Base-by-base conservation (phyloP, 306 rosid genomes). In the Dalbergia cultrata region DNA sequence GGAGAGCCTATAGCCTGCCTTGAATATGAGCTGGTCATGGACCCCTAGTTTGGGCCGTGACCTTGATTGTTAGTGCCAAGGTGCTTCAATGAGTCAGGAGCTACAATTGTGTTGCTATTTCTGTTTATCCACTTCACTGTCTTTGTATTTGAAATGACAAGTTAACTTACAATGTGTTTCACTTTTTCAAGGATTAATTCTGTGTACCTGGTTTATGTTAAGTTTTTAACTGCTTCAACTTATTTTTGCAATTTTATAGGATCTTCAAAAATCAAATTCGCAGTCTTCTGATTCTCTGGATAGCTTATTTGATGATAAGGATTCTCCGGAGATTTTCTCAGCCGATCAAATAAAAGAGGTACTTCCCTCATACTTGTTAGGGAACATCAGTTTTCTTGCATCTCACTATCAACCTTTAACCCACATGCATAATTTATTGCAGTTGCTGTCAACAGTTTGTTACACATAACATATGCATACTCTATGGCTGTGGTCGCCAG, bases 271-370 rank as follows among this genome's bases (percentile, higher is more conserved):
- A 61, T 82, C 95, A 74, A 87, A 89, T 82, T 84, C 90, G 31
- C 64, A 76, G 72, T 93, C 96, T 68, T 91, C 94, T 0, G 98
- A 95, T 91, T 95, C 98, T 77, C 88, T 93, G 61, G 99, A 91
- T 71, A 85, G 92, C 81, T 90, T 93, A 78, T 93, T 95, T 90
- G 93, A 78, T 82, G 95, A 95, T 80, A 81, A 85, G 71, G 93
- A 80, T 72, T 74, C 77, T 81, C 90, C 81, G 0, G 91, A 91
- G 64, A 47, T 87, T 66, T 74, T 93, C 66, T 75, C 73, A 26
- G 65, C 59, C 71, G 54, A 83, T 76, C 72, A 70, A 49, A 88
- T 85, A 8, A 95, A 95, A 88, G 92, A 90, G 98, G 97, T 95
- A 87, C 33, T 62, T 71, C 80, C 75, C 54, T 82, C 80, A 57